Evolutionary conservation across 257 asterid species (phyloP), one percentile per base, ranked within the genome.

Genomic region (Gentiana straminea): DNA sequence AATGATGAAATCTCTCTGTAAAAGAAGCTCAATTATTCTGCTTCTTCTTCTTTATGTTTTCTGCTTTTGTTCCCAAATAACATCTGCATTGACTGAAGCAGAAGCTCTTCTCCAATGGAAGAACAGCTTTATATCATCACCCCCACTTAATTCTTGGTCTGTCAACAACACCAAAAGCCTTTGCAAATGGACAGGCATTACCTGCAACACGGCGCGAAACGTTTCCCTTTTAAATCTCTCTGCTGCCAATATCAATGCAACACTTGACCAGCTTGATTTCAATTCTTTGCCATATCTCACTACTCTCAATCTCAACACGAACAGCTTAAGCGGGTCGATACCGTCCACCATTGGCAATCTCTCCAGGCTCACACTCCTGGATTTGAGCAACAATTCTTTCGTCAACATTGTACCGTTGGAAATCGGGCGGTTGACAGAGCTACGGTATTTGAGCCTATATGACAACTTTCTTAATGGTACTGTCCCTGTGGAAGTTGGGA

Each of bases 101-200:
- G 74, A 61, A 38, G 80, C 94, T 49, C 79, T 88, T 11, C 48
- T 82, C 5, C 72, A 51, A 59, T 88, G 96, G 96, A 82, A 76
- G 58, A 68, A 55, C 72, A 72, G 69, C 65, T 24, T 24, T 24
- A 54, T 77, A 52, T 33, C 76, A 3, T 53, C 66, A 33, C 50
- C 78, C 33, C 12, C 35, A 2, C 83, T 87, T 48, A 3, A 36
- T 43, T 78, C 87, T 38, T 84, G 96, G 96, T 80, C 95, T 33
- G 70, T 62, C 60, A 46, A 35, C 63, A 81, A 71, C 73, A 7
- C 65, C 55, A 56, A 60, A 38, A 76, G 67, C 73, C 83, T 75
- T 32, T 89, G 97, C 73, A 64, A 47, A 39, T 89, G 97, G 97
- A 64, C 59, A 7, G 86, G 79, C 53, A 61, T 86, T 43, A 55